These are phyloP conservation scores for Benincasa hispida DNA, from an alignment of 306 rosid species.

Conservation along the genomic window DNA sequence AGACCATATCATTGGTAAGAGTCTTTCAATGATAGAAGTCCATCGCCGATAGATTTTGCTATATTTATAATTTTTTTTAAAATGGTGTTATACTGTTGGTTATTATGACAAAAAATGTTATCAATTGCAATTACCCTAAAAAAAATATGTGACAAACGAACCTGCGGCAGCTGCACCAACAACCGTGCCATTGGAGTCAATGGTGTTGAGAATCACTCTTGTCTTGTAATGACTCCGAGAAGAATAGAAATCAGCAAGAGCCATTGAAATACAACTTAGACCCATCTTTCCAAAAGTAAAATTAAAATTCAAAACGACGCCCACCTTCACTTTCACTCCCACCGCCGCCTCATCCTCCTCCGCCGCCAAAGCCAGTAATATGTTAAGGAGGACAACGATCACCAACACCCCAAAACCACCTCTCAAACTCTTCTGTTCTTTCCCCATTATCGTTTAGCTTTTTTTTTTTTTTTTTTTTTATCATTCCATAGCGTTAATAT, in stretches of 20 bases:
- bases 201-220: neutral
- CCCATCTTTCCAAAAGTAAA: neutral
- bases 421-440: neutral
- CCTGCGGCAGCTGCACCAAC: slow-evolving; percentile 10
- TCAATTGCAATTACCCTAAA: no score
- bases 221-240: neutral
- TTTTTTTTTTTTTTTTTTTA: no score
- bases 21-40: no score
- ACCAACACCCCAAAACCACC: neutral
- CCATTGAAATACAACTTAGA: neutral
- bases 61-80: no score
- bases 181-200: neutral
- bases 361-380: neutral
- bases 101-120: no score
- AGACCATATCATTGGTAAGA: no score
- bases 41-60: no score
- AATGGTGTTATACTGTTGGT: no score
- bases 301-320: neutral
- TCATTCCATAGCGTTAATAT: neutral
- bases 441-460: neutral
- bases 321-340: neutral
- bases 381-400: neutral
- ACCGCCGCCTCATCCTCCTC: neutral
- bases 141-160: no score
- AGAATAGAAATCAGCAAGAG: slow-evolving; percentile 7